Base-by-base conservation (phyloP, 768 basidiomycete genomes). In the Kwoniella bestiolae region DNA sequence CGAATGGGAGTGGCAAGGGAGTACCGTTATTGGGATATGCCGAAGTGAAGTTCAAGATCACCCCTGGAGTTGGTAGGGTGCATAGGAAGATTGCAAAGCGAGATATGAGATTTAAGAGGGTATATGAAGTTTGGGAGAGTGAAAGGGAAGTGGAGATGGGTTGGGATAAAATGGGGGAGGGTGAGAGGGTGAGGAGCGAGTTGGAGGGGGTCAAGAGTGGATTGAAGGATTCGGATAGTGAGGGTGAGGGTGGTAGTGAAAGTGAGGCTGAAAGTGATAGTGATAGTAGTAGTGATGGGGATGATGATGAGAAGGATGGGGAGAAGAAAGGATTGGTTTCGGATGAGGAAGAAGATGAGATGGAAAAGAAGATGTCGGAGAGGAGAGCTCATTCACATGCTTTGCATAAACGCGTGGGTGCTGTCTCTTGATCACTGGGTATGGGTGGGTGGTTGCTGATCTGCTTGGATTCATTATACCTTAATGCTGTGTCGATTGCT, bases 371-470 rank as follows among this genome's bases (percentile, higher is more conserved):
- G 16, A 52, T 73, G 56, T 56, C 65, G 12, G 70, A 72, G 35
- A 62, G 72, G 46, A 66, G 69, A 50, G 73, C 75, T 6, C 78
- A 80, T 68, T 56, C 61, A 1, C 66, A 76, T 29, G 75, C 78
- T 47, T 58, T 81, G 28, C 77, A 79, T 68, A 72, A 70, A 58
- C 59, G 68, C 34, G 77, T 85, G 82, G 78, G 81, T 80, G 64
- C 8, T n/a, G n/a, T n/a, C n/a, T n/a, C n/a, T n/a, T n/a, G n/a
- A n/a, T n/a, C n/a, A n/a, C n/a, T n/a, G n/a, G n/a, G n/a, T n/a
- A n/a, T n/a, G n/a, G n/a, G n/a, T n/a, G n/a, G n/a, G n/a, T n/a
- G n/a, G n/a, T n/a, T n/a, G n/a, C n/a, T n/a, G n/a, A n/a, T n/a
- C n/a, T n/a, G n/a, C n/a, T n/a, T n/a, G n/a, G n/a, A n/a, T n/a